Evolutionary conservation across 1,139 yeast genomes (phyloP).

Genomic region (Scheffersomyces parashehatae): DNA sequence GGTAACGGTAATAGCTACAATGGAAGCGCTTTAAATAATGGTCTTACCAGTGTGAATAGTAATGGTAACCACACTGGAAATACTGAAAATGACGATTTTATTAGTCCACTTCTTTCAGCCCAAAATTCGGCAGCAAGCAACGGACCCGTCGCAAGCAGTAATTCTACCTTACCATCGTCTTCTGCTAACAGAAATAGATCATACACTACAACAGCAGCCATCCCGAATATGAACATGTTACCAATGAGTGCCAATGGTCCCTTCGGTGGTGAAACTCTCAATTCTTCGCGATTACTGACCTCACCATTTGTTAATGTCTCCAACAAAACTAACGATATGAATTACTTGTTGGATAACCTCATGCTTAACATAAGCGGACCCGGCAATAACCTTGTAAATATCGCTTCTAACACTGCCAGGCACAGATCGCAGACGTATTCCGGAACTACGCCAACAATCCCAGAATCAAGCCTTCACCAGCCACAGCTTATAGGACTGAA

Average conservation of each 20-base stretch:
- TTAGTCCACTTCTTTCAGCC: constrained; percentile 35
- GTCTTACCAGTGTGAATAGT: constrained; percentile 6
- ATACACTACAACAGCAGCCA: constrained; percentile 48
- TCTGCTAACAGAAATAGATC: constrained; percentile 42
- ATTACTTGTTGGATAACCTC: constrained; percentile 33
- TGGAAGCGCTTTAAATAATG: constrained; percentile 19
- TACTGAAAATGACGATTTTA: constrained; percentile 15
- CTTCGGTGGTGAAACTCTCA: constrained; percentile 13
- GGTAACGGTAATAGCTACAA: constrained; percentile 13
- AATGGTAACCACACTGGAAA: constrained; percentile 7
- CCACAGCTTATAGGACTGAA: constrained; percentile 6
- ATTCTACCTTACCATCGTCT: background rate
- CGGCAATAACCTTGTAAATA: constrained; percentile 8
- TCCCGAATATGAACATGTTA: constrained; percentile 17
- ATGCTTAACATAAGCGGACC: constrained; percentile 22
- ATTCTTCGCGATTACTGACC: constrained; percentile 11
- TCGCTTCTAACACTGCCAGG: constrained; percentile 19
- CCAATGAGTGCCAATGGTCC: constrained; percentile 10
- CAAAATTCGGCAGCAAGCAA: constrained; percentile 16
- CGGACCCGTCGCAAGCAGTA: constrained; percentile 3
- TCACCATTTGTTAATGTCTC: constrained; percentile 16
- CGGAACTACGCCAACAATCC: constrained; percentile 32
- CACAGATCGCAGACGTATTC: constrained; percentile 47
- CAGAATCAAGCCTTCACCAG: constrained; percentile 17
- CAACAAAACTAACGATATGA: constrained; percentile 28